These are phyloP conservation scores for Oryza officinalis DNA, from an alignment of 176 grass and related monocot genomes.

Conservation along the genomic window DNA sequence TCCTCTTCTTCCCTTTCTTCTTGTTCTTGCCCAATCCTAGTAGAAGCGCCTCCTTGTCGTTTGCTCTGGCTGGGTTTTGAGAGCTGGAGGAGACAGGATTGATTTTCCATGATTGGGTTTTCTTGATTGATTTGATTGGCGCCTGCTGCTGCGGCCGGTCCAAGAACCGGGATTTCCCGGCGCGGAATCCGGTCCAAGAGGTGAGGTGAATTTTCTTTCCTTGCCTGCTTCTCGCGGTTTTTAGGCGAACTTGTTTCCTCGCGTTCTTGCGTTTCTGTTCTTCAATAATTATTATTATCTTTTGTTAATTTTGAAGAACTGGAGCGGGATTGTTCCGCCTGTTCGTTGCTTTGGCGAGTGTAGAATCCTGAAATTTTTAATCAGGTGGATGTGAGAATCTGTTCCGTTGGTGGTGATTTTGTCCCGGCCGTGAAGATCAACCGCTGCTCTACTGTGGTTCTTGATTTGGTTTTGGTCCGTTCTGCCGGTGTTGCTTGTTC, in stretches of 20 bases:
- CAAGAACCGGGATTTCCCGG: neutral
- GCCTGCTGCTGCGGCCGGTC: neutral
- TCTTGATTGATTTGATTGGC: neutral
- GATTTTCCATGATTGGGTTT: neutral
- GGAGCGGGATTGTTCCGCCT: neutral
- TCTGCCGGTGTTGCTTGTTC: neutral
- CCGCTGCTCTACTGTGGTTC: neutral
- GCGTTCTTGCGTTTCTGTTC: neutral
- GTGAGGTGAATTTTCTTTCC: constrained; percentile 40
- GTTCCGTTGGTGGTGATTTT: neutral
- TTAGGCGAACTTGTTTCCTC: neutral
- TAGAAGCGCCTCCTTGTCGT: neutral
- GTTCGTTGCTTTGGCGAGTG: neutral
- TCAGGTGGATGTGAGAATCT: neutral
- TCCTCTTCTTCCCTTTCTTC: neutral
- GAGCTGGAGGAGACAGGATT: neutral
- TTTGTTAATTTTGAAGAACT: neutral
- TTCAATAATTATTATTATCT: neutral
- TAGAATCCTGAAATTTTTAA: neutral
- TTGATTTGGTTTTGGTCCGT: neutral
- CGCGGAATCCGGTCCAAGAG: constrained; percentile 15
- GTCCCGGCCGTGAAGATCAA: neutral
- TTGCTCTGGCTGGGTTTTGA: constrained; percentile 7
- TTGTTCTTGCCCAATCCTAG: neutral
- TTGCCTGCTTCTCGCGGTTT: neutral